A percentile compares a stretch with the other conserved stretches of the same genome.
phyloP scores from a whole-genome alignment of 2,329 filamentous ascomycete species.

The Cladophialophora immunda region DNA sequence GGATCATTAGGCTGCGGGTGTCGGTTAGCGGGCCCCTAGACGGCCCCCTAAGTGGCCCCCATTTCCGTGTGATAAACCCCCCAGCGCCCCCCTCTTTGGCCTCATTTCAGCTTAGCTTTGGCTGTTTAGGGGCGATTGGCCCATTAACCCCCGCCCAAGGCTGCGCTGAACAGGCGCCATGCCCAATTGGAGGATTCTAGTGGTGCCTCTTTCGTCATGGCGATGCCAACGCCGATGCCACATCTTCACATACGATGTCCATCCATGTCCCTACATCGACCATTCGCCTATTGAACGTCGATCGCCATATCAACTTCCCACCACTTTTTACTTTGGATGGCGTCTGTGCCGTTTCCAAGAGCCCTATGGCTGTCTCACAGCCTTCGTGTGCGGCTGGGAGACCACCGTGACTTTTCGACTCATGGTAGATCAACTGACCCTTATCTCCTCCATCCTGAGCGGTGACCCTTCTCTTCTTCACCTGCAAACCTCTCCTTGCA shows the following conservation, averaged over 20 bases:
- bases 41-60: not conserved
- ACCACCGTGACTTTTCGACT: slow-evolving; percentile 16
- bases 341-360: slow-evolving; percentile 19
- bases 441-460: slow-evolving; percentile 17
- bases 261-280: slow-evolving; percentile 18
- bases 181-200: slow-evolving; percentile 14
- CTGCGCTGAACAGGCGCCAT: slow-evolving; percentile 21
- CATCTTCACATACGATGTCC: slow-evolving; percentile 14
- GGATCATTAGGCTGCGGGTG: not conserved
- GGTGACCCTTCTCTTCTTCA: not conserved
- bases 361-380: not conserved
- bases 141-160: not conserved
- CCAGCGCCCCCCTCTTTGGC: not conserved
- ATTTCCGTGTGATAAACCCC: not conserved
- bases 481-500: not conserved
- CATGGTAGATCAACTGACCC: slow-evolving; percentile 17
- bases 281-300: slow-evolving; percentile 22
- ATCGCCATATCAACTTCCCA: slow-evolving; percentile 26
- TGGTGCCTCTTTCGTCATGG: slow-evolving; percentile 33
- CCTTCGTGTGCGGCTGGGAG: slow-evolving; percentile 8
- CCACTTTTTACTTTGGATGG: slow-evolving; percentile 5
- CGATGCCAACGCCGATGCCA: slow-evolving; percentile 12
- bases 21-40: not conserved
- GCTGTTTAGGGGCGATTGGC: slow-evolving; percentile 7
- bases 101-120: slow-evolving; percentile 2